phyloP scores from a whole-genome alignment of 768 basidiomycete genomes.

The Mycena maculata region DNA sequence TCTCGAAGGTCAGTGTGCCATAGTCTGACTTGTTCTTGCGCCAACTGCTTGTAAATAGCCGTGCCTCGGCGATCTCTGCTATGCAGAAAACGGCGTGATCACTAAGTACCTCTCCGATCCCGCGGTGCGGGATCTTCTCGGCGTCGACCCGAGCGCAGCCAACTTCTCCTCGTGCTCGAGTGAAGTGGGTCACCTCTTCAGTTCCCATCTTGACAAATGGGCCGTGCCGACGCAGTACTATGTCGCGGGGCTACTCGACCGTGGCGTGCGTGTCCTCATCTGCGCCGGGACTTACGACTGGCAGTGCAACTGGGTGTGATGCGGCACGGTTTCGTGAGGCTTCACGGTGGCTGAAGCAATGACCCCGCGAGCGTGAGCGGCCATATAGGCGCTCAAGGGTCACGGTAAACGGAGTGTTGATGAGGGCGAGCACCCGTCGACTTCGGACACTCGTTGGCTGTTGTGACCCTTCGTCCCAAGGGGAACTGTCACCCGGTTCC shows the following conservation, averaged over 20 bases:
- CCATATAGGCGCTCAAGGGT: too few relatives aligned
- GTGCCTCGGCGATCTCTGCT: constrained; percentile 51
- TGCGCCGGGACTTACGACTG: constrained; percentile 83
- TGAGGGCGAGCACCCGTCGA: too few relatives aligned
- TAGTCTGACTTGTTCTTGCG: constrained; percentile 65
- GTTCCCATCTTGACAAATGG: constrained; percentile 70
- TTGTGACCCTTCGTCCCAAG: too few relatives aligned
- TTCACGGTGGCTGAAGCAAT: too few relatives aligned
- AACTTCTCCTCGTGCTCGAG: constrained; percentile 70
- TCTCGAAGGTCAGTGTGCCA: constrained; percentile 69
- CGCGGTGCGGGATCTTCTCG: constrained; percentile 64
- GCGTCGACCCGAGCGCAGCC: constrained; percentile 64
- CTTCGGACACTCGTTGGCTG: too few relatives aligned
- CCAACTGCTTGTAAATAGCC: constrained; percentile 46
- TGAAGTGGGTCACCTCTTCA: constrained; percentile 63
- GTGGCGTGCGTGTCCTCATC: constrained; percentile 78
- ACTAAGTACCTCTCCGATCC: constrained; percentile 70
- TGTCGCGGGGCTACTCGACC: constrained; percentile 76
- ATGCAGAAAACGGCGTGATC: constrained; percentile 55
- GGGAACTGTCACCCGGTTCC: too few relatives aligned
- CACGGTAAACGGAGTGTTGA: too few relatives aligned
- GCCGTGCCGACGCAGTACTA: constrained; percentile 69
- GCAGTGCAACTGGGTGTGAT: constrained; percentile 87
- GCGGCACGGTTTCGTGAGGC: too few relatives aligned
- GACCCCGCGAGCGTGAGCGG: too few relatives aligned